Evolutionary conservation across 2,329 filamentous ascomycete species (phyloP).

Genomic region (Beauveria sp.): DNA sequence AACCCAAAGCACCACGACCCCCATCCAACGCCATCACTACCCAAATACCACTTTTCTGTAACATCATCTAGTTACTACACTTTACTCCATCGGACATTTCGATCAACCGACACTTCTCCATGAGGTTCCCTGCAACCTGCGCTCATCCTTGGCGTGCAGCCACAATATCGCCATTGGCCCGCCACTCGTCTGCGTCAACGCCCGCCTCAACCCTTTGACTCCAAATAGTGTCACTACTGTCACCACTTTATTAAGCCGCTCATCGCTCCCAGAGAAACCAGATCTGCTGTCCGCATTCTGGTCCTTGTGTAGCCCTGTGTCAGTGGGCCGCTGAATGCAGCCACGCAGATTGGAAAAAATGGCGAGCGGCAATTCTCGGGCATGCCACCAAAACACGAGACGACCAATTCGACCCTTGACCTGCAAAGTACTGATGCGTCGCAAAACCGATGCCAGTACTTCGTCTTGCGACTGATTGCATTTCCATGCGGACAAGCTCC

Average conservation of each 20-base stretch:
- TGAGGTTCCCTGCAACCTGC: background rate
- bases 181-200: background rate
- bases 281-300: no score
- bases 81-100: background rate
- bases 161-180: background rate
- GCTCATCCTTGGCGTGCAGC: background rate
- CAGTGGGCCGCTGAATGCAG: no score
- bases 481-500: background rate
- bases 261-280: no score
- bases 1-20: background rate
- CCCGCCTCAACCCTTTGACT: no score
- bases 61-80: background rate
- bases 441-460: no score
- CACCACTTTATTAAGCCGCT: no score
- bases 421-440: no score
- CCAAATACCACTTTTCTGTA: background rate
- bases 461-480: background rate
- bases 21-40: background rate
- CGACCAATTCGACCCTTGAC: background rate
- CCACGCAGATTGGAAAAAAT: no score
- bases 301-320: no score
- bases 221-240: no score
- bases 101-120: background rate
- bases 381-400: background rate
- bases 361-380: no score